Evolutionary conservation across 495 filamentous ascomycete genomes (phyloP).

Genomic region (Aspergillus conjunctus): DNA sequence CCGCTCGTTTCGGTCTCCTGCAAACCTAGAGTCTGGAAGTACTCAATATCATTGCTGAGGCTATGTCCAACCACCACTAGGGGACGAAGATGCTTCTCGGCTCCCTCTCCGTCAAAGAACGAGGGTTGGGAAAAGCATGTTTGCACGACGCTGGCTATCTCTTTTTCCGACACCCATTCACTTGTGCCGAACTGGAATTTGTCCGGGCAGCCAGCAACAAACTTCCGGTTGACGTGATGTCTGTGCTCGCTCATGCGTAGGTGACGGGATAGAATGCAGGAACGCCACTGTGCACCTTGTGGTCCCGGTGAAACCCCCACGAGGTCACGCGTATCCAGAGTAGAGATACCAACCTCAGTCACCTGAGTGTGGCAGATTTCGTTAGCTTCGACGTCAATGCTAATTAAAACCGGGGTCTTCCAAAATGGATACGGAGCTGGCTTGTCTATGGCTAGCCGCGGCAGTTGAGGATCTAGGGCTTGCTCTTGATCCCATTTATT

Average conservation of each 20-base stretch:
- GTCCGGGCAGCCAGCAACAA: slow-evolving; percentile 69
- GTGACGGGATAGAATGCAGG: slow-evolving; percentile 67
- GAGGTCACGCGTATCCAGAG: slow-evolving; percentile 71
- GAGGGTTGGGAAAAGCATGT: slow-evolving; percentile 51
- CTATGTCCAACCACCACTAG: slow-evolving; percentile 82
- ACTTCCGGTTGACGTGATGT: slow-evolving; percentile 63
- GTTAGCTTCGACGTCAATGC: slow-evolving; percentile 79
- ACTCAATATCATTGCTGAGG: slow-evolving; percentile 63
- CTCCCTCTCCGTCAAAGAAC: slow-evolving; percentile 27
- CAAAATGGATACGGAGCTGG: slow-evolving; percentile 51
- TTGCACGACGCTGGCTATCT: slow-evolving; percentile 46
- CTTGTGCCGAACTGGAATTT: slow-evolving; percentile 73
- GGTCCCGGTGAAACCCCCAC: slow-evolving; percentile 57
- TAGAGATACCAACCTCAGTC: slow-evolving; percentile 85
- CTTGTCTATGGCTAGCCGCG: slow-evolving; percentile 34
- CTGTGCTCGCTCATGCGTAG: slow-evolving; percentile 72
- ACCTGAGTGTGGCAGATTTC: slow-evolving; percentile 63
- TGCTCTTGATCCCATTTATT: slow-evolving; percentile 24
- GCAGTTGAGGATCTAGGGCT: slow-evolving; percentile 9
- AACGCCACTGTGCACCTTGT: slow-evolving; percentile 62
- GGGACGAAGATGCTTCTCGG: slow-evolving; percentile 46
- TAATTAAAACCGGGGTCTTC: slow-evolving; percentile 68
- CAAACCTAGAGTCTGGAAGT: slow-evolving; percentile 62
- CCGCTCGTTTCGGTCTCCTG: neutral
- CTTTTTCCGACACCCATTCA: slow-evolving; percentile 44